These are phyloP conservation scores for Apodospora peruviana DNA, from an alignment of 495 filamentous ascomycete species.

Conservation along the genomic window DNA sequence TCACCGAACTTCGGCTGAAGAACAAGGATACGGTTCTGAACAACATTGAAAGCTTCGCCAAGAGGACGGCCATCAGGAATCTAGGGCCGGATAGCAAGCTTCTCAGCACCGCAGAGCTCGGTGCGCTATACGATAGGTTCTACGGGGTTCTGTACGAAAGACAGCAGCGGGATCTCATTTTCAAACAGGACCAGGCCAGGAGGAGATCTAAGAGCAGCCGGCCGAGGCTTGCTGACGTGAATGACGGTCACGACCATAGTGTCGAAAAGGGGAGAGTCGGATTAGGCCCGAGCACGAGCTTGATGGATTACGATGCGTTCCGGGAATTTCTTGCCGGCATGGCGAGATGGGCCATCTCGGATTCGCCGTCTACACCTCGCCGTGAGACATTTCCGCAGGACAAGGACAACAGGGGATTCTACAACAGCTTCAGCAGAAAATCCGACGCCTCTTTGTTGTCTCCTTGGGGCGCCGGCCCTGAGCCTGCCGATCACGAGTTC, in stretches of 20 bases:
- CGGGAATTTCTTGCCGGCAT: constrained; percentile 87
- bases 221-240: constrained; percentile 46
- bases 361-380: constrained; percentile 54
- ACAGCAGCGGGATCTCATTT: constrained; percentile 70
- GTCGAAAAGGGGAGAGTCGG: constrained; percentile 79
- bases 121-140: constrained; percentile 87
- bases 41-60: constrained; percentile 95
- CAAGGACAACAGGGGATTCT: constrained; percentile 45
- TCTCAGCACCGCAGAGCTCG: constrained; percentile 76
- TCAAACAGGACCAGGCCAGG: constrained; percentile 69
- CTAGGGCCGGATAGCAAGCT: constrained; percentile 92
- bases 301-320: constrained; percentile 97
- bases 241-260: constrained; percentile 28
- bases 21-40: constrained; percentile 89
- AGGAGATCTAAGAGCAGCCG: constrained; percentile 54
- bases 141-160: constrained; percentile 87
- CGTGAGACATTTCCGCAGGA: constrained; percentile 50
- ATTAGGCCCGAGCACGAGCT: constrained; percentile 75
- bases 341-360: constrained; percentile 84
- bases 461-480: constrained; percentile 68
- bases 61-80: constrained; percentile 92
- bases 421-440: constrained; percentile 44
- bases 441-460: constrained; percentile 44
- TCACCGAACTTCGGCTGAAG: constrained; percentile 80
- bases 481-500: constrained; percentile 94